These are phyloP conservation scores for Juncus effusus DNA, from an alignment of 176 grass and related monocot genomes.

Conservation along the genomic window DNA sequence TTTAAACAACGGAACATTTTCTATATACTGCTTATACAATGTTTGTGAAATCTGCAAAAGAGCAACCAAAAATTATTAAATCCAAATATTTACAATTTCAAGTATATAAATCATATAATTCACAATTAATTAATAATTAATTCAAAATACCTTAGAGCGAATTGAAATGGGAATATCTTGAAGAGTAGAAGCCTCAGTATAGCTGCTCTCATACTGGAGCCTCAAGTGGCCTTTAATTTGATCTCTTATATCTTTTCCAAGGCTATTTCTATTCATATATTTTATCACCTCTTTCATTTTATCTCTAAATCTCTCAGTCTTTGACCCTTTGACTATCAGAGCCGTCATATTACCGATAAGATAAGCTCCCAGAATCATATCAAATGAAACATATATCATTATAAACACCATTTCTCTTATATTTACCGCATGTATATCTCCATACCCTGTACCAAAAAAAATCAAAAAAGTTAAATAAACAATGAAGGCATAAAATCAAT, in stretches of 20 bases:
- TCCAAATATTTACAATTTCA: background rate
- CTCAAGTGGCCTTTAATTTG: conserved; percentile 91
- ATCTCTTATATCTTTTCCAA: conserved; percentile 71
- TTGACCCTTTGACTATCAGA: conserved; percentile 99
- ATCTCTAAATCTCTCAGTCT: conserved; percentile 85
- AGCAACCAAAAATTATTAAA: conserved; percentile 16
- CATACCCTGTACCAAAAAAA: conserved; percentile 63
- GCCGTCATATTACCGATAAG: conserved; percentile 99
- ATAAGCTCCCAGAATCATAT: conserved; percentile 99
- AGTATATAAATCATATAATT: background rate
- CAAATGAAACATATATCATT: conserved; percentile 99
- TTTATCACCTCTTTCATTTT: conserved; percentile 97
- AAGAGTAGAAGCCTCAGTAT: conserved; percentile 83
- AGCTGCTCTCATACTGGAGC: conserved; percentile 92
- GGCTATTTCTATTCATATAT: conserved; percentile 93
- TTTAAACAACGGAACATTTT: conserved; percentile 72
- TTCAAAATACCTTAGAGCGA: conserved; percentile 61
- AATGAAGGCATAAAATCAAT: conserved; percentile 8
- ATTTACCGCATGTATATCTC: conserved; percentile 95
- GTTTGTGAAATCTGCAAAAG: conserved; percentile 82
- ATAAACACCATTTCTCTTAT: conserved; percentile 96
- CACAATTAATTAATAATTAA: background rate
- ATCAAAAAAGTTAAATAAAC: conserved; percentile 16
- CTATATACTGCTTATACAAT: conserved; percentile 65
- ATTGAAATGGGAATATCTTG: conserved; percentile 92